Base-by-base conservation (phyloP, 176 grass and related monocot genomes). In the Lolium rigidum region DNA sequence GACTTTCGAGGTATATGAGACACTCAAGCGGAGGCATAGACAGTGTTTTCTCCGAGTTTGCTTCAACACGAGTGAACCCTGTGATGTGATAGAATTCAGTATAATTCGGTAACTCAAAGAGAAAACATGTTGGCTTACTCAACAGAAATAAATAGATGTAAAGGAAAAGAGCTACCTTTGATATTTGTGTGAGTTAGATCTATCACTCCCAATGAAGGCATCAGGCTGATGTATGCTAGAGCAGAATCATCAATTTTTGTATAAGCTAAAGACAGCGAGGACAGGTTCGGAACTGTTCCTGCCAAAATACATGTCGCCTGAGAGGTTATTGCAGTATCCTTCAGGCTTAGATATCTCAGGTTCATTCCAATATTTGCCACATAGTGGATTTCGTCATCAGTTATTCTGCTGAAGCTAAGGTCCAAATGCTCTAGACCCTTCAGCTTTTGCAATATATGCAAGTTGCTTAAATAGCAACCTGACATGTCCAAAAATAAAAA, bases 171-270 rank as follows among this genome's bases (percentile, higher is more conserved):
- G 22, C 48, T 46, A 95, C 97, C 97, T 98, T 89, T 88, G 46
- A 95, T 82, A 64, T 64, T 76, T 47, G 97, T 98, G 41, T 68
- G 64, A 67, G 90, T 91, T 67, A 94, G 81, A 89, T 98, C 86
- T 65, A 94, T 28, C 3, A 26, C 86, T 85, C 75, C 74, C 72
- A 98, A 57, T 84, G 78, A 94, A 90, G 92, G 92, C 81, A 94
- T 92, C 90, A 90, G 66, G 77, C 81, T 71, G 51, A 98, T 90
- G 83, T 92, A 95, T 69, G 26, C 51, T 70, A 98, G 71, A 77
- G 93, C 90, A 80, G 70, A 89, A 83, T 98, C 97, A 88, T 95
- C 90, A 86, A 95, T 85, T 85, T 55, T 81, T 31, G 97, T 98
- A 70, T 90, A 39, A 84, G 86, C 80, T 82, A 95, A 88, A 91